phyloP scores from a whole-genome alignment of 192 early-diverging fungal genomes.

The Coemansia sp. region DNA sequence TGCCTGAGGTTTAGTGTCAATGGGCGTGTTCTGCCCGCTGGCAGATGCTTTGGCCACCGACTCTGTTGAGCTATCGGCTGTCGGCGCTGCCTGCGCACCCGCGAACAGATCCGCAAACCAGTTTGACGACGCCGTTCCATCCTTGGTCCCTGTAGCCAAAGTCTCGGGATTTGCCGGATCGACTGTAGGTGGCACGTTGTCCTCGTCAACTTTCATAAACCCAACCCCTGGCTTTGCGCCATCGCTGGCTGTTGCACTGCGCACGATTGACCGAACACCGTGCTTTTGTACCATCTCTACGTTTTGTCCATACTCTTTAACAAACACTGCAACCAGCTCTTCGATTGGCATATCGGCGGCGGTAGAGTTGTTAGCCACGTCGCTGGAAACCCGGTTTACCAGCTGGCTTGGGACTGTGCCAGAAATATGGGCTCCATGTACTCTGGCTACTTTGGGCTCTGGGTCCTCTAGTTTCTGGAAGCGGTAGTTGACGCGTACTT shows the following conservation, averaged over 20 bases:
- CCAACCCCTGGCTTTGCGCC: constrained; percentile 17
- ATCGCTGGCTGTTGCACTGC: constrained; percentile 6
- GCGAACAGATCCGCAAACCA: constrained; percentile 47
- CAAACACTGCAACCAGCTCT: constrained; percentile 48
- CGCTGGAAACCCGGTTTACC: constrained; percentile 20
- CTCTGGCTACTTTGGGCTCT: constrained; percentile 37
- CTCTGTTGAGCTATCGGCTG: neutral
- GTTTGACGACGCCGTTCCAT: neutral
- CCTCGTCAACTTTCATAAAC: constrained; percentile 45
- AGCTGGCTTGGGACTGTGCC: constrained; percentile 40
- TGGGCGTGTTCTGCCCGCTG: neutral
- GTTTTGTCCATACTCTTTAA: constrained; percentile 41
- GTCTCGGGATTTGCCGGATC: neutral
- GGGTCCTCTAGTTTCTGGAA: constrained; percentile 59
- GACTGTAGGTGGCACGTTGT: constrained; percentile 11
- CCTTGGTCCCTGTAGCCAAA: neutral
- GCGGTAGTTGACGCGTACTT: constrained; percentile 65
- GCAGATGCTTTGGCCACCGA: neutral
- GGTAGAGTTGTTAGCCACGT: constrained; percentile 12
- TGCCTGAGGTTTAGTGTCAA: neutral
- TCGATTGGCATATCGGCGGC: constrained; percentile 35
- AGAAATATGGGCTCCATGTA: constrained; percentile 38
- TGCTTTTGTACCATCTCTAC: constrained; percentile 34
- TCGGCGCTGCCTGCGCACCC: constrained; percentile 3
- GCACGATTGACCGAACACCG: constrained; percentile 23